These are phyloP conservation scores for Calonectria pseudoturangicola DNA, from an alignment of 2,329 filamentous ascomycete species.

Conservation along the genomic window DNA sequence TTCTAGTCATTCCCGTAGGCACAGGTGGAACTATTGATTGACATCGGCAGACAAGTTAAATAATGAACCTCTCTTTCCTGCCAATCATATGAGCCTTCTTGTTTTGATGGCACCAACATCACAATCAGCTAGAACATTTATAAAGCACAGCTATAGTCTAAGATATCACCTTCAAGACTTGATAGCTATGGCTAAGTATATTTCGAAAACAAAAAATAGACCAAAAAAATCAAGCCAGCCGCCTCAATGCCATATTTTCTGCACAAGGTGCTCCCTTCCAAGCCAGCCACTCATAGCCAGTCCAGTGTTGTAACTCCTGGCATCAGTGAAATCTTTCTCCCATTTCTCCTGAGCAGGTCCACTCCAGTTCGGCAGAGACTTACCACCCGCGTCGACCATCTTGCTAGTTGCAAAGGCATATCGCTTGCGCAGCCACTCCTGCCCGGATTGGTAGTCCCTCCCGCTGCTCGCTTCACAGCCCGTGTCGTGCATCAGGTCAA, in stretches of 20 bases:
- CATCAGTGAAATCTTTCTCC: neutral
- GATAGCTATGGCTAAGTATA: too few relatives aligned
- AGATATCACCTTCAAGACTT: too few relatives aligned
- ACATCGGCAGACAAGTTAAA: too few relatives aligned
- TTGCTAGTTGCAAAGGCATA: neutral
- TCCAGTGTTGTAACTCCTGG: neutral
- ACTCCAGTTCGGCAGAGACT: neutral
- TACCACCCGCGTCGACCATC: neutral
- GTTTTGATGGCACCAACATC: too few relatives aligned
- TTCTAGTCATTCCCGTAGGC: too few relatives aligned
- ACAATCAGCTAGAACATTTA: too few relatives aligned
- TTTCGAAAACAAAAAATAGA: too few relatives aligned
- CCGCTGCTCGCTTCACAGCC: neutral
- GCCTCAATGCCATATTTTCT: neutral
- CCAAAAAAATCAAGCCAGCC: too few relatives aligned
- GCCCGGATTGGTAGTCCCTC: neutral
- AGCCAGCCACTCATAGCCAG: neutral
- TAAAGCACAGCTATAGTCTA: too few relatives aligned
- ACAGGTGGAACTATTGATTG: too few relatives aligned
- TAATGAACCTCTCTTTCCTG: too few relatives aligned
- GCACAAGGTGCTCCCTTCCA: neutral
- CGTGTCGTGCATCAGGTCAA: conserved; percentile 2
- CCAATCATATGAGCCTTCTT: too few relatives aligned
- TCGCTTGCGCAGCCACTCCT: neutral
- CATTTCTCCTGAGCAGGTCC: neutral